Evolutionary conservation across 2,329 filamentous ascomycete species (phyloP), one percentile per base, ranked within the genome.

Genomic region (Beauveria sp.): DNA sequence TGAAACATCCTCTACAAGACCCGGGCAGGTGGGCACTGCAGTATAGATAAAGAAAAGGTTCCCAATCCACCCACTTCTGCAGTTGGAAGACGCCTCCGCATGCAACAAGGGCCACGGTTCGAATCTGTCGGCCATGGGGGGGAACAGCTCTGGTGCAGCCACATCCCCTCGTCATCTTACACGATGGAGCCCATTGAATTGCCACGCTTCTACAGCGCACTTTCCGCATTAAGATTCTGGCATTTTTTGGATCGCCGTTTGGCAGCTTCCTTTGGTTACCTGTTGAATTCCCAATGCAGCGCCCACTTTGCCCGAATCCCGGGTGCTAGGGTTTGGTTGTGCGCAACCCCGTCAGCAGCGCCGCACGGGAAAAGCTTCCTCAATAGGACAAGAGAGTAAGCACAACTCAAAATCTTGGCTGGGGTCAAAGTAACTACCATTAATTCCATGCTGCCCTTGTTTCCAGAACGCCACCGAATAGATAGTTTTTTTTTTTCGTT

Each of bases 301-400:
- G 34, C 24, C 45, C 22, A 42, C 34, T 18, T 10, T 34, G 12
- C 48, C 8, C 57, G 48, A 60, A 60, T 60, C 57, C 57, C 57
- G 34, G 34, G 46, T 16, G 9, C 22, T 50, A 16, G 34, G 53
- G 38, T 53, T 18, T 34, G 22, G 48, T 34, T 10, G 24, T 18
- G 22, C 10, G 34, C 20, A 52, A 43, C 3, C 26, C 57, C 38
- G 49, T 53, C 58, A 46, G 58, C 58, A 53, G n/a, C 49, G 48
- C 26, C 49, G 26, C 26, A 34, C 57, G 58, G 58, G 58, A 61
- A 61, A 61, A 16, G 31, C 50, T 61, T 28, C 59, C 59, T 9
- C 20, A 61, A 61, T 50, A n/a, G 59, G 59, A 61, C 43, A 54
- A 34, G 51, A 50, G 34, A 43, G 59, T 61, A 61, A 61, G 59